Conservation (phyloP, 495 filamentous ascomycete species). For the Penicillium paxilli region DNA sequence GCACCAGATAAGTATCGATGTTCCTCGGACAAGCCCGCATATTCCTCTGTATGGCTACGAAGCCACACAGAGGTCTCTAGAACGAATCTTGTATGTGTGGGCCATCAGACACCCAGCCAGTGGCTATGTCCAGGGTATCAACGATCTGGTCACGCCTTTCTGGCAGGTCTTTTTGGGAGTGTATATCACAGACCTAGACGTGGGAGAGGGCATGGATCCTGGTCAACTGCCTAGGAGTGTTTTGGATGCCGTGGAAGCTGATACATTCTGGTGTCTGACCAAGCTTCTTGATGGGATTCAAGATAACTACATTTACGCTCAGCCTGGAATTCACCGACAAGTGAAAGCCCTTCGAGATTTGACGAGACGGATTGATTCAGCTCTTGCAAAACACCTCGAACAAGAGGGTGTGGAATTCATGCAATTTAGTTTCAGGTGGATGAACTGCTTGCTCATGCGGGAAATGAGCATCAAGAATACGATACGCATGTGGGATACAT, state of each 20-base stretch:
- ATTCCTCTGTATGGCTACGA: slow-evolving; percentile 93
- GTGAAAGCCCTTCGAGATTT: slow-evolving; percentile 85
- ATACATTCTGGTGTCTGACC: slow-evolving; percentile 97
- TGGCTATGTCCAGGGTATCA: slow-evolving; percentile 98
- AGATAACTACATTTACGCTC: slow-evolving; percentile 97
- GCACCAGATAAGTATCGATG: slow-evolving; percentile 99
- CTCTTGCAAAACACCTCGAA: slow-evolving; percentile 84
- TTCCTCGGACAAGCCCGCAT: slow-evolving; percentile 95
- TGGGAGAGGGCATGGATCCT: slow-evolving; percentile 93
- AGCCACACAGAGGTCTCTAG: slow-evolving; percentile 88
- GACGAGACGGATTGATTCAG: slow-evolving; percentile 82
- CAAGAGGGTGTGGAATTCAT: slow-evolving; percentile 94
- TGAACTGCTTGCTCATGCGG: slow-evolving; percentile 98
- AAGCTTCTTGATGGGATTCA: slow-evolving; percentile 97
- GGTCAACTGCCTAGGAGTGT: slow-evolving; percentile 89
- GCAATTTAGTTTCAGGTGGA: slow-evolving; percentile 98
- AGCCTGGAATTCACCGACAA: slow-evolving; percentile 94
- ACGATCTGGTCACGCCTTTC: slow-evolving; percentile 95
- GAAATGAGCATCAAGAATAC: slow-evolving; percentile 95
- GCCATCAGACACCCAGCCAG: slow-evolving; percentile 95
- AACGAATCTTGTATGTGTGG: slow-evolving; percentile 96
- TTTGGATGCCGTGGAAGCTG: slow-evolving; percentile 94
- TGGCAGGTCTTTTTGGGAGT: slow-evolving; percentile 94
- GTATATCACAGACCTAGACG: slow-evolving; percentile 91
- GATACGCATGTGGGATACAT: slow-evolving; percentile 99